A percentile compares a stretch with the other conserved stretches of the same genome.
These are phyloP conservation scores for Neurospora sp. DNA, from an alignment of 495 filamentous ascomycete genomes.

Conservation along the genomic window DNA sequence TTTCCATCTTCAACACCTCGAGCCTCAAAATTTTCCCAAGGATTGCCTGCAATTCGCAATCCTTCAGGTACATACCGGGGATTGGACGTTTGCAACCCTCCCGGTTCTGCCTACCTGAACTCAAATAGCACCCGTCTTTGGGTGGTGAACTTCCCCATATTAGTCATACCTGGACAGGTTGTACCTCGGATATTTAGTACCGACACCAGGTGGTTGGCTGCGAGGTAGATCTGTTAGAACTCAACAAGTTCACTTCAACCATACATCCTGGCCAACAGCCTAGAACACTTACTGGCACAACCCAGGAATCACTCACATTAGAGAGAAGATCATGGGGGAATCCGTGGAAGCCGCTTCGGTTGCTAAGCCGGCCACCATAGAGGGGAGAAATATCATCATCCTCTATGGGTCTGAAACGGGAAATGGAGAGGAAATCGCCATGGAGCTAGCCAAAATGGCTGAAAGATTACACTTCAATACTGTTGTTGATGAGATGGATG, in stretches of 20 bases:
- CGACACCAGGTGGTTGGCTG: not conserved
- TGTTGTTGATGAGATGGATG: constrained; percentile 65
- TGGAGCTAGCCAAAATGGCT: constrained; percentile 62
- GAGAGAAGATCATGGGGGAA: constrained; percentile 4
- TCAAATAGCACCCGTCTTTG: not conserved
- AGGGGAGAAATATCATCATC: constrained; percentile 56
- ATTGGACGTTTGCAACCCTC: not conserved
- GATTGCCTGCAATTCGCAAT: not conserved
- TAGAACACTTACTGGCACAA: not conserved
- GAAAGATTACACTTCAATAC: constrained; percentile 71
- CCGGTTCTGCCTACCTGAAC: not conserved
- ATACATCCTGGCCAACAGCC: not conserved
- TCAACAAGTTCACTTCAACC: not conserved
- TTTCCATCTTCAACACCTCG: not conserved
- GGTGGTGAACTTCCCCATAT: not conserved
- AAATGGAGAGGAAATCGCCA: constrained; percentile 79
- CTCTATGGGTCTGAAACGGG: constrained; percentile 94
- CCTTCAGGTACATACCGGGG: not conserved
- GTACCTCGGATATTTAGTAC: not conserved
- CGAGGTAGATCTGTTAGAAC: not conserved
- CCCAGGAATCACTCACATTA: not conserved
- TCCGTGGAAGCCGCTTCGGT: not conserved
- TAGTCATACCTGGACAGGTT: not conserved
- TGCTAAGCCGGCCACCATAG: constrained; percentile 8
- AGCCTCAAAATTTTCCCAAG: not conserved